These are phyloP conservation scores for Saturnispora silvae DNA, from an alignment of 805 yeast genomes.

Conservation along the genomic window DNA sequence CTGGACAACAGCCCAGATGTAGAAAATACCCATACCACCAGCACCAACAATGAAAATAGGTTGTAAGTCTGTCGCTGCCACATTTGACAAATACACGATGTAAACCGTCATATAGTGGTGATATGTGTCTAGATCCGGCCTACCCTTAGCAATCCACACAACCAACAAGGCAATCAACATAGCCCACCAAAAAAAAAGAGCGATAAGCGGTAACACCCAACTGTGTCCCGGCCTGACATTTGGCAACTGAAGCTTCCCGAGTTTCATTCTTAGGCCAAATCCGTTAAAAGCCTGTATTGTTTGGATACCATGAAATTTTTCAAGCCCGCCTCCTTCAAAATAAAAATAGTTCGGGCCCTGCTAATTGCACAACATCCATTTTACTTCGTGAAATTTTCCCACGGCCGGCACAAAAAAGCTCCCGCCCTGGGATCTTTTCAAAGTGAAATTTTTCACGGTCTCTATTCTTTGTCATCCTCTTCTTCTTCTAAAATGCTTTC, in stretches of 20 bases:
- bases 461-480: no score
- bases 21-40: slow-evolving; percentile 68
- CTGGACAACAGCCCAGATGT: slow-evolving; percentile 48
- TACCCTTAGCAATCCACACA: slow-evolving; percentile 75
- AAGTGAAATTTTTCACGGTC: no score
- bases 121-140: slow-evolving; percentile 56
- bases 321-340: no score
- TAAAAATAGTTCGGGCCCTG: no score
- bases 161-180: slow-evolving; percentile 74
- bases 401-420: no score
- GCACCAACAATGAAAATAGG: slow-evolving; percentile 76
- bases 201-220: slow-evolving; percentile 47
- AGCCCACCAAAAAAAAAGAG: slow-evolving; percentile 76
- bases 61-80: slow-evolving; percentile 80
- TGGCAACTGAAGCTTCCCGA: slow-evolving; percentile 13
- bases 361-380: no score
- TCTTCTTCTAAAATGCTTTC: no score
- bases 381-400: no score
- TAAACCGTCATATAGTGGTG: slow-evolving; percentile 27
- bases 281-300: no score
- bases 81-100: slow-evolving; percentile 65
- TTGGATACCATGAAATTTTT: no score
- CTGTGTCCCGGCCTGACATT: slow-evolving; percentile 22
- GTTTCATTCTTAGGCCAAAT: slow-evolving; percentile 10
- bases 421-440: no score